Conservation (phyloP, 2,329 filamentous ascomycete species). For the Trichoderma arundinaceum region DNA sequence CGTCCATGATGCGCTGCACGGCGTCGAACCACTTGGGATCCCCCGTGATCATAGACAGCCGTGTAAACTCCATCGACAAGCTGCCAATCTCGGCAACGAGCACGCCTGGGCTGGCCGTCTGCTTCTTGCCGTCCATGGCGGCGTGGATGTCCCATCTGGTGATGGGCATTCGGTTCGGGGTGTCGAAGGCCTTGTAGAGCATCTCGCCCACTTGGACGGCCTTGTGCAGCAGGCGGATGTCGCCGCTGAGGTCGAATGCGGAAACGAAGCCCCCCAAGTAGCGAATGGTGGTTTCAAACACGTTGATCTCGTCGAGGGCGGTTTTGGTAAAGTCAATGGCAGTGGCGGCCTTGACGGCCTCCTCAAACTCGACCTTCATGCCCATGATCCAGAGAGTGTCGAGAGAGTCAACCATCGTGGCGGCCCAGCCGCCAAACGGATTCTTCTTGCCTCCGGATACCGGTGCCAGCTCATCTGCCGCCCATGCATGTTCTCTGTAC, state of each 20-base stretch:
- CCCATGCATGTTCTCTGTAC: slow-evolving; percentile 60
- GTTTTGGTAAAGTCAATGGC: slow-evolving; percentile 59
- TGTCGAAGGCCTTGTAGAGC: slow-evolving; percentile 59
- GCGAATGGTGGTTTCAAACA: slow-evolving; percentile 62
- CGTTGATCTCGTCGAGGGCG: slow-evolving; percentile 49
- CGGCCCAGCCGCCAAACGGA: slow-evolving; percentile 61
- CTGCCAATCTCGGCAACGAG: slow-evolving; percentile 69
- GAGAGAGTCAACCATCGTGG: slow-evolving; percentile 64
- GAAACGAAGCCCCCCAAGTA: slow-evolving; percentile 59
- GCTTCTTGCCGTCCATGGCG: slow-evolving; percentile 37
- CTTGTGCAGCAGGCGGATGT: slow-evolving; percentile 52
- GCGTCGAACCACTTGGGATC: slow-evolving; percentile 77
- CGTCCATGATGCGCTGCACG: slow-evolving; percentile 70
- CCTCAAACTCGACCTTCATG: slow-evolving; percentile 60
- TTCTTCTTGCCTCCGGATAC: slow-evolving; percentile 54
- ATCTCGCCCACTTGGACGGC: slow-evolving; percentile 58
- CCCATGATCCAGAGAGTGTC: slow-evolving; percentile 69
- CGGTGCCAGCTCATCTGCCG: slow-evolving; percentile 58
- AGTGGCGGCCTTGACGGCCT: slow-evolving; percentile 56
- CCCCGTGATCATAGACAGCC: slow-evolving; percentile 71
- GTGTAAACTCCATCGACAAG: slow-evolving; percentile 72
- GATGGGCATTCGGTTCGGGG: slow-evolving; percentile 56
- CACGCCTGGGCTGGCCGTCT: slow-evolving; percentile 33
- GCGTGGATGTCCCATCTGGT: slow-evolving; percentile 39
- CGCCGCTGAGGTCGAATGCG: slow-evolving; percentile 56